Base-by-base conservation (phyloP, 768 basidiomycete species). In the Serpula lacrymans region DNA sequence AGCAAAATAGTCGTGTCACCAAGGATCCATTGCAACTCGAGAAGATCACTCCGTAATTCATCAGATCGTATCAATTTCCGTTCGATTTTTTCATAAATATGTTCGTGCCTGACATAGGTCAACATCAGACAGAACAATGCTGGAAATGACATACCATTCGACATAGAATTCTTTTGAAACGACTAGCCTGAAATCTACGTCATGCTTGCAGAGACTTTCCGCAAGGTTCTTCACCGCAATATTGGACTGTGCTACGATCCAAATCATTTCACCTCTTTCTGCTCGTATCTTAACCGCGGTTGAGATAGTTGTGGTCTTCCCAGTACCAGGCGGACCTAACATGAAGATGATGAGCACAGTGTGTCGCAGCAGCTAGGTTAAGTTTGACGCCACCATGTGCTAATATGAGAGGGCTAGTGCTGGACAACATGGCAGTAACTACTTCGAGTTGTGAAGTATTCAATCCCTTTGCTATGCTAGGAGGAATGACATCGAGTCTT, bases 151-250 rank as follows among this genome's bases (percentile, higher is more conserved):
- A n/a, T 52, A 73, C 72, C 73, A 75, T 52, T 71, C 73, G 8
- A 59, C 55, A 42, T 71, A 65, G 38, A 74, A 75, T 16, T 75
- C 73, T 23, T 67, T 64, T 1, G 74, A 72, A 2, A 75, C 72
- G 13, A 75, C 41, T 2, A 74, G 50, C 38, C 61, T 68, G 53
- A 72, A 75, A 22, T 63, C 45, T 9, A 72, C 58, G 2, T 48
- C 47, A 18, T 54, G 49, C 34, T 67, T 65, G 21, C 55, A 50
- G 2, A 75, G 53, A 4, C 60, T 67, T 44, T 72, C 69, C 0
- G 73, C 73, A 17, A 75, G 71, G 43, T 74, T 74, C 47, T 74
- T 74, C 12, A 74, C 73, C 0, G 69, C 71, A 14, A 74, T 72
- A 30, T 74, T 75, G 8, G 73, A 74, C 44, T 75, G 71, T 1